Evolutionary conservation across 2,329 filamentous ascomycete genomes (phyloP).

Genomic region (Phialophora macrospora): DNA sequence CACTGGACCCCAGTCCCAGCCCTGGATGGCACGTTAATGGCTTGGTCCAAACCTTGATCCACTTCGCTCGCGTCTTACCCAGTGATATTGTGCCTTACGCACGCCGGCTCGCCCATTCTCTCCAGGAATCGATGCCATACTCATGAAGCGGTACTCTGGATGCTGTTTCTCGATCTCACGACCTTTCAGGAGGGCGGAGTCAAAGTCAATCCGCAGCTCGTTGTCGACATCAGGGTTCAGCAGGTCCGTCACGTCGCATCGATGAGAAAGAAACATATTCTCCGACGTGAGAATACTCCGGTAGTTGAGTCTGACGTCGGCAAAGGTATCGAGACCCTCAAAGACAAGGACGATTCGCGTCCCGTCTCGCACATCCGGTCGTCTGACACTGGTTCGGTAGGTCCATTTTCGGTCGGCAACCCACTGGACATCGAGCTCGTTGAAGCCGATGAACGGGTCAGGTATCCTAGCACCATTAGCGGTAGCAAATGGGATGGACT

Average conservation of each 20-base stretch:
- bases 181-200: not conserved
- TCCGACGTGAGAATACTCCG: constrained; percentile 68
- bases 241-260: constrained; percentile 57
- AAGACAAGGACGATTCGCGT: constrained; percentile 65
- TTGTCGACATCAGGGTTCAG: constrained; percentile 38
- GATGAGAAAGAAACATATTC: constrained; percentile 78
- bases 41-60: not conserved
- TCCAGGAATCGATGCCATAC: not conserved
- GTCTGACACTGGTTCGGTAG: not conserved
- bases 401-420: constrained; percentile 1
- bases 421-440: constrained; percentile 5
- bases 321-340: constrained; percentile 79
- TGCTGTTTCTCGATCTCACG: constrained; percentile 14
- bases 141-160: constrained; percentile 6
- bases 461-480: not conserved
- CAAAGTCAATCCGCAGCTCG: not conserved
- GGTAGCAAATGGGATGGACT: not conserved
- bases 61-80: constrained; percentile 47
- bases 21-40: not conserved
- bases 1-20: constrained; percentile 73
- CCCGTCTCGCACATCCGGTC: not conserved
- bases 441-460: constrained; percentile 5
- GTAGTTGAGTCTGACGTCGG: constrained; percentile 72
- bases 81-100: constrained; percentile 70
- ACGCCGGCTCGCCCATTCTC: constrained; percentile 5